Conservation (phyloP, 2,329 filamentous ascomycete genomes). For the Zymoseptoria crescenta region DNA sequence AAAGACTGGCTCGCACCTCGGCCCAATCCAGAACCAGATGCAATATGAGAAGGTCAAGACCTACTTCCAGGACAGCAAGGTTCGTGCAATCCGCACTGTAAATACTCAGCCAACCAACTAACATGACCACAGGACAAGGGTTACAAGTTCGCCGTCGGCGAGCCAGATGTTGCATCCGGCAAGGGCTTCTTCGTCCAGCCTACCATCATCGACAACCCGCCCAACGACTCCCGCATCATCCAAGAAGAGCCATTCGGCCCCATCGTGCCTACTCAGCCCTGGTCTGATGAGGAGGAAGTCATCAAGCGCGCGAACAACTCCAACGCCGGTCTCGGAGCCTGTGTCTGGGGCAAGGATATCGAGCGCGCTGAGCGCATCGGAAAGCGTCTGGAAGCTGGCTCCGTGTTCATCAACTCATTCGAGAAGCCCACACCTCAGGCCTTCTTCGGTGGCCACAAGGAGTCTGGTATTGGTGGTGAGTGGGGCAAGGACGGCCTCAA, state of each 20-base stretch:
- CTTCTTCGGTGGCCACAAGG: slow-evolving; percentile 68
- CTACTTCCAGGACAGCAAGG: slow-evolving; percentile 33
- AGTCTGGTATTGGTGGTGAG: slow-evolving; percentile 50
- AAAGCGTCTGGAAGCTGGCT: slow-evolving; percentile 45
- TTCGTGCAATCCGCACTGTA: not conserved
- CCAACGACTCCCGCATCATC: slow-evolving; percentile 33
- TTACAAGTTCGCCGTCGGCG: slow-evolving; percentile 48
- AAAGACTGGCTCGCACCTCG: slow-evolving; percentile 43
- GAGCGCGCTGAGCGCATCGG: slow-evolving; percentile 43
- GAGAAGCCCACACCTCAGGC: slow-evolving; percentile 42
- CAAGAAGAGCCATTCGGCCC: slow-evolving; percentile 46
- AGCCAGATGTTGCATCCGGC: slow-evolving; percentile 38
- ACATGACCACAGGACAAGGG: slow-evolving; percentile 21
- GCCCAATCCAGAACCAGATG: slow-evolving; percentile 52
- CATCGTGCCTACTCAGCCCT: slow-evolving; percentile 42
- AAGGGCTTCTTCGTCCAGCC: slow-evolving; percentile 37
- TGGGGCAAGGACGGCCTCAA: slow-evolving; percentile 37
- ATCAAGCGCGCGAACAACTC: slow-evolving; percentile 43
- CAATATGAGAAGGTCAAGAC: slow-evolving; percentile 46
- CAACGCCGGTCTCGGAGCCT: slow-evolving; percentile 46
- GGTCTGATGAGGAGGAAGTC: slow-evolving; percentile 41
- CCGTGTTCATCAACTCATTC: slow-evolving; percentile 48
- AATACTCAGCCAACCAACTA: not conserved
- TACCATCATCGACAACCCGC: slow-evolving; percentile 42
- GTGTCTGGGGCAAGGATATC: slow-evolving; percentile 47